phyloP scores from a whole-genome alignment of 345 rosid species.

The Carallia brachiata region DNA sequence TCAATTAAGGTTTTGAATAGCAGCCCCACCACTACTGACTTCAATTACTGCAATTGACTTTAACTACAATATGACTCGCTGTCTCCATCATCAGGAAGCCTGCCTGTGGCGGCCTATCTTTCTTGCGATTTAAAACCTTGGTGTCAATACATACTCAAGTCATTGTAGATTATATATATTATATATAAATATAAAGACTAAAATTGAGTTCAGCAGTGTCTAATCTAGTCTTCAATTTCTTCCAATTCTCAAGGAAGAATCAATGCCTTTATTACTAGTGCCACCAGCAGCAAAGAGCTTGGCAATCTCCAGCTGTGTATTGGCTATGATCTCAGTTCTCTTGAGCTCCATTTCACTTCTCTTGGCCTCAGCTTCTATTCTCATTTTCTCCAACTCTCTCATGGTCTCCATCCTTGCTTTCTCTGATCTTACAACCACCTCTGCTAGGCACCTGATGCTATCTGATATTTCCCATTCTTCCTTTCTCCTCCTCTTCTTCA shows the following conservation, averaged over 20 bases:
- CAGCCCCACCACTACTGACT: no score
- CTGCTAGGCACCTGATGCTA: conserved; percentile 82
- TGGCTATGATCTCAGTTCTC: conserved; percentile 86
- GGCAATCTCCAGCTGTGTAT: conserved; percentile 89
- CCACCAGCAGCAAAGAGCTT: conserved; percentile 67
- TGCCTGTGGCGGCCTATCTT: no score
- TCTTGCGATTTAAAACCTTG: no score
- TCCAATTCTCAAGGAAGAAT: conserved; percentile 82
- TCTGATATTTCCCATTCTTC: conserved; percentile 67
- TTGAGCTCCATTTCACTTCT: conserved; percentile 87
- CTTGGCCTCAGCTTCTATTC: conserved; percentile 79
- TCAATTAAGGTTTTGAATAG: no score
- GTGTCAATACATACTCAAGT: neutral
- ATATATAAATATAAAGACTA: neutral
- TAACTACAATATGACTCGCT: no score
- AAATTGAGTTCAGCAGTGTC: neutral
- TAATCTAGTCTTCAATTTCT: conserved; percentile 37
- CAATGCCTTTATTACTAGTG: conserved; percentile 43
- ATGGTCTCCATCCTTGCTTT: conserved; percentile 84
- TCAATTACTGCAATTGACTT: no score
- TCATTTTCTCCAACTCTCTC: conserved; percentile 85
- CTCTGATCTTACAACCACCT: conserved; percentile 79
- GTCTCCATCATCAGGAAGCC: no score
- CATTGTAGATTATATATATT: neutral
- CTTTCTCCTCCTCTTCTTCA: conserved; percentile 42